A percentile compares a stretch with the other conserved stretches of the same genome.
These are phyloP conservation scores for Eucalyptus urophylla DNA, from an alignment of 345 rosid genomes.

Conservation along the genomic window DNA sequence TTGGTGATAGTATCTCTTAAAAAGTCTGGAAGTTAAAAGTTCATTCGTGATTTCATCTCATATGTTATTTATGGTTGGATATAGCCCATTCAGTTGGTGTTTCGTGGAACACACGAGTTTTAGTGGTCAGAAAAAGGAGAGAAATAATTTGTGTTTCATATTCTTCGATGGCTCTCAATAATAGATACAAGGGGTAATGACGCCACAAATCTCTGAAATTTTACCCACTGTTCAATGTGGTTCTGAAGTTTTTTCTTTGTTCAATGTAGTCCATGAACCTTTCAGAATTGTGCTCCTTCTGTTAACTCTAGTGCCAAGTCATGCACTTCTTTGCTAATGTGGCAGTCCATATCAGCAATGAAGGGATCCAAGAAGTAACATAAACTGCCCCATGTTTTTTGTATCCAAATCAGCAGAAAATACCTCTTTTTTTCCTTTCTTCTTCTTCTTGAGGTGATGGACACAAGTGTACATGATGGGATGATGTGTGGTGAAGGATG, in stretches of 20 bases:
- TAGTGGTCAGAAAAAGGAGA: not conserved
- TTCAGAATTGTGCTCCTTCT: not conserved
- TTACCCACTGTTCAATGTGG: not conserved
- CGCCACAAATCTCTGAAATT: not conserved
- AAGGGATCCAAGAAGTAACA: not conserved
- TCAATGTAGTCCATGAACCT: not conserved
- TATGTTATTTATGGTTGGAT: not conserved
- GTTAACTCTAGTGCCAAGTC: not conserved
- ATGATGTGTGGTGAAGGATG: not conserved
- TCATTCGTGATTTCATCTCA: not conserved
- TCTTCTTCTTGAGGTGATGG: not conserved
- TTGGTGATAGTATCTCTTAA: not conserved
- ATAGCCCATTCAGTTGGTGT: not conserved
- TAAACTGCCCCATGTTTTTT: not conserved
- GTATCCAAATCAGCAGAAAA: not conserved
- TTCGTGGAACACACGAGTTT: not conserved
- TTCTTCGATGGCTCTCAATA: not conserved
- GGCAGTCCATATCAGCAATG: not conserved
- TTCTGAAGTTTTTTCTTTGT: not conserved
- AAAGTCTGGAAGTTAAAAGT: not conserved
- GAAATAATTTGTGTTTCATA: not conserved
- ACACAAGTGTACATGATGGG: not conserved
- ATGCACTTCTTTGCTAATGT: not conserved
- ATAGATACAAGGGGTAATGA: not conserved
- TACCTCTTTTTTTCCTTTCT: not conserved